Conservation (phyloP, 2,329 filamentous ascomycete species). For the Aspergillaceae sp. region DNA sequence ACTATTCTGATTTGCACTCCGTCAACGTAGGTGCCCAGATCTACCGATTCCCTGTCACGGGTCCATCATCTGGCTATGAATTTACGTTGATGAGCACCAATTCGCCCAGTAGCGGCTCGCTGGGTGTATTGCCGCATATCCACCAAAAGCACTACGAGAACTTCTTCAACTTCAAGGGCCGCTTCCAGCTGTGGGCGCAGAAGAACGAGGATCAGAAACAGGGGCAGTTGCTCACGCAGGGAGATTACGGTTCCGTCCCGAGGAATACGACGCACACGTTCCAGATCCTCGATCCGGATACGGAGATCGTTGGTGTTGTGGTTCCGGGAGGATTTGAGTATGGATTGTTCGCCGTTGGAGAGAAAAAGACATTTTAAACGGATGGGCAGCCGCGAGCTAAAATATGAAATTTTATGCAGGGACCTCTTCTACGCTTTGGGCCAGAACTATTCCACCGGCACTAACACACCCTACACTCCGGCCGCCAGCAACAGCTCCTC, state of each 20-base stretch:
- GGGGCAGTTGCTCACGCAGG: constrained; percentile 34
- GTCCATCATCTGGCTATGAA: constrained; percentile 37
- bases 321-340: constrained; percentile 43
- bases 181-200: constrained; percentile 40
- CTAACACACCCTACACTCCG: constrained; percentile 31
- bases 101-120: constrained; percentile 25
- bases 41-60: constrained; percentile 39
- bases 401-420: constrained; percentile 1
- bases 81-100: constrained; percentile 41
- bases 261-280: constrained; percentile 42
- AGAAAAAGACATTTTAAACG: no score
- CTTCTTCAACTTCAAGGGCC: constrained; percentile 40
- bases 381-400: no score
- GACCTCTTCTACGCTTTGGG: constrained; percentile 37
- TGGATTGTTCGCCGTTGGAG: not conserved
- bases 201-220: constrained; percentile 25
- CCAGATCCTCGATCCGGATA: constrained; percentile 41
- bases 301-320: constrained; percentile 40
- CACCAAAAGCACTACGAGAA: constrained; percentile 40
- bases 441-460: constrained; percentile 27
- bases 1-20: constrained; percentile 24
- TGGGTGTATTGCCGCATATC: constrained; percentile 39
- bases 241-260: constrained; percentile 41
- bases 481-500: constrained; percentile 20
- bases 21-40: constrained; percentile 30